Evolutionary conservation across 2,329 filamentous ascomycete genomes (phyloP), one percentile per base, ranked within the genome.

Genomic region (Cercospora janseana): DNA sequence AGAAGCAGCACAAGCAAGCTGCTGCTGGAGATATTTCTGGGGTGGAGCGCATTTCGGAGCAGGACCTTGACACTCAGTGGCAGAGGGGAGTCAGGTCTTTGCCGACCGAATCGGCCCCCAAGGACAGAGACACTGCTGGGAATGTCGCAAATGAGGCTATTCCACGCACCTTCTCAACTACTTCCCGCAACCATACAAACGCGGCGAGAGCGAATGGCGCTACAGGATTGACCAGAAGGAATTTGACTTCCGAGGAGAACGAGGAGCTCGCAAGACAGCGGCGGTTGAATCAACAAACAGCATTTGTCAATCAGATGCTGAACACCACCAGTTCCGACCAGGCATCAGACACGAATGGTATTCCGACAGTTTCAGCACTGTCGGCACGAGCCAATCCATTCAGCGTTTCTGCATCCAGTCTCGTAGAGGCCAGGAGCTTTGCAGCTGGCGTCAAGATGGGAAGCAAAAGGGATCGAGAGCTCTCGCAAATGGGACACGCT

Each of bases 381-480:
- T 3, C 23, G n/a, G 24, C 13, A 26, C 46, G 32, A 6, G 40
- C 13, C n/a, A 49, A 49, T 12, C 41, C 51, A 28, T 47, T 50
- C 40, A 27, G 21, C n/a, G 20, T 49, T 9, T 27, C 45, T 15
- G 27, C 49, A 10, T 49, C 48, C n/a, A 40, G 50, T 34, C 38
- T 55, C 10, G 49, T 46, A n/a, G 49, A 52, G 32, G 52, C 52
- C 15, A 18, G 28, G 6, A 16, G 26, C 9, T 55, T 55, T 27
- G 27, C 40, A 21, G 32, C 40, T 20, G n/a, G 23, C 16, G 47
- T 48, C 26, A 54, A 43, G 12, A 32, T 13, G 20, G 45, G 41
- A 8, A 40, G 6, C 21, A 40, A 40, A 13, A 40, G 21, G n/a
- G 35, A 15, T 6, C 35, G 35, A 26, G 32, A 40, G 21, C 31